These are phyloP conservation scores for Nevesoporus exiguus DNA, from an alignment of 768 basidiomycete genomes.

Conservation along the genomic window DNA sequence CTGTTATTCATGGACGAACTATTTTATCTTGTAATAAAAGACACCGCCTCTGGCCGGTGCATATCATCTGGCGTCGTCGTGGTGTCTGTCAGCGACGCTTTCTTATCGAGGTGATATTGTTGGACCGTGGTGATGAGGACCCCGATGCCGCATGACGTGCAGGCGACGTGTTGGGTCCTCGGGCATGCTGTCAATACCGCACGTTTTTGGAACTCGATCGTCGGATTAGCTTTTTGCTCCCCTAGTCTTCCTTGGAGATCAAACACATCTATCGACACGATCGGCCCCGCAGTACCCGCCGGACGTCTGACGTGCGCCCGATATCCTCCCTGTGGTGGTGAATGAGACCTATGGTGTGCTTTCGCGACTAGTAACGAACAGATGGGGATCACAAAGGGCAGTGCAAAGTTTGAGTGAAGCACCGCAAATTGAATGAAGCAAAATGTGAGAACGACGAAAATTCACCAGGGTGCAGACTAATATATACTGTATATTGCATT, in stretches of 20 bases:
- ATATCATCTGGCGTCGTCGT: background rate
- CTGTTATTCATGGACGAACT: background rate
- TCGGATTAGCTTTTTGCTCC: background rate
- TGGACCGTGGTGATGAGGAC: background rate
- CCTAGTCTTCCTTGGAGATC: background rate
- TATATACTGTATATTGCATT: conserved; percentile 17
- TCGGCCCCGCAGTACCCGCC: too few relatives aligned
- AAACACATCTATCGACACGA: too few relatives aligned
- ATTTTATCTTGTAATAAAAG: background rate
- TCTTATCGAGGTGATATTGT: background rate
- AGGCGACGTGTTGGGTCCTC: background rate
- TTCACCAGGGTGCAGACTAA: conserved; percentile 12
- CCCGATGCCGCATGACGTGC: background rate
- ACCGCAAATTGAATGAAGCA: background rate
- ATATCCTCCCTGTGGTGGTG: too few relatives aligned
- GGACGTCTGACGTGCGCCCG: too few relatives aligned
- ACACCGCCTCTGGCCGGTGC: background rate
- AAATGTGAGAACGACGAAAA: background rate
- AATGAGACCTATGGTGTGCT: too few relatives aligned
- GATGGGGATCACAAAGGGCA: background rate
- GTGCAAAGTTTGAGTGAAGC: background rate
- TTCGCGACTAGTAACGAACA: too few relatives aligned
- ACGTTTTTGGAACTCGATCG: background rate
- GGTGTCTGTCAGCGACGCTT: background rate
- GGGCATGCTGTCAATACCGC: background rate